Evolutionary conservation across 129 eudicot species (phyloP), one percentile per base, ranked within the genome.

Genomic region (Flaveria trinervia): DNA sequence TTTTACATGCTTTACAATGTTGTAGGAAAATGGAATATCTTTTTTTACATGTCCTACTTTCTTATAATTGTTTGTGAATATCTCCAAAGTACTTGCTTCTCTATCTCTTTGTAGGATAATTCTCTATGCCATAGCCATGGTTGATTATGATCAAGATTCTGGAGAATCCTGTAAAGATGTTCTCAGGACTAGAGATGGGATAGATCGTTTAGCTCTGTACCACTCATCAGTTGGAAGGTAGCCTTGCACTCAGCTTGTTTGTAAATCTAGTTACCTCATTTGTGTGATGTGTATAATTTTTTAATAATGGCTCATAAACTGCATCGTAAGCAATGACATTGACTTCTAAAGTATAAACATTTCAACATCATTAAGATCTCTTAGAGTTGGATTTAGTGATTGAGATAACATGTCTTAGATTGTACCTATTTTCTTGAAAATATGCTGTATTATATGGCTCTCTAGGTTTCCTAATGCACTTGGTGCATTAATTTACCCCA

Each of bases 161-260:
- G 59, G 57, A 67, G 87, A 85, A 65, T 51, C 68, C 7, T 84
- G 91, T 77, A 86, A 86, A 78, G 59, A 84, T 75, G 82, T 91
- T 67, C 90, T 91, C 72, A 87, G 60, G 80, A 91, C 97, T 77
- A 84, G 85, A 85, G 91, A 87, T 16, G 97, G 97, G 55, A 86
- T 94, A 48, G 79, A 82, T 46, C 93, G 85, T 49, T 82, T 94
- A 80, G 86, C 91, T 44, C 91, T 94, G 68, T 94, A 94, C 77
- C 88, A 89, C 85, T 89, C 98, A 46, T 94, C 99, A 18, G 79
- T 89, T 70, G 96, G 96, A 77, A 91, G 98, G 98, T 91, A 49
- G 54, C 51, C 77, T 51, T 61, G 69, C 51, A 9, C 60, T 56
- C 62, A 50, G 44, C 66, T 59, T 79, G 45, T 65, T 50, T 45